phyloP scores from a whole-genome alignment of 116 monocot species.

The Zostera marina region DNA sequence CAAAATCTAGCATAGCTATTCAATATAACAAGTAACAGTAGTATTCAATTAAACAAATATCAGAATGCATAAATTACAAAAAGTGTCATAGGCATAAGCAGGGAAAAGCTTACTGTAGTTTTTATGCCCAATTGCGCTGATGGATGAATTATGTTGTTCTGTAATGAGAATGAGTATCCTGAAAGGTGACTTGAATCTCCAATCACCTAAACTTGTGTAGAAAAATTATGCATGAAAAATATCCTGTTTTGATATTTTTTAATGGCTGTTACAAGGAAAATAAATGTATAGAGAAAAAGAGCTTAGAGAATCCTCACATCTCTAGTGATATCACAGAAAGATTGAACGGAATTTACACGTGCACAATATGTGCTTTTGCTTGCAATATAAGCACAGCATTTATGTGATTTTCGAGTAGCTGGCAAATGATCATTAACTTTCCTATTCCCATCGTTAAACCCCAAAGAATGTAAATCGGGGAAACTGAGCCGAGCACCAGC shows the following conservation, averaged over 20 bases:
- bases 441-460: constrained; percentile 7
- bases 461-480: constrained; percentile 15
- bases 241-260: neutral
- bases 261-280: neutral
- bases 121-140: constrained; percentile 82
- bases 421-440: constrained; percentile 3
- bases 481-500: constrained; percentile 43
- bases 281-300: neutral
- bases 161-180: constrained; percentile 85
- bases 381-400: constrained; percentile 93
- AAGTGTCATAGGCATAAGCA: constrained; percentile 1
- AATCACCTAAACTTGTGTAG: constrained; percentile 38
- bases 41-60: neutral
- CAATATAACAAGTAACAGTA: too few relatives aligned
- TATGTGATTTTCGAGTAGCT: constrained; percentile 44
- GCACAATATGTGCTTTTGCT: constrained; percentile 82
- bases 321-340: constrained; percentile 84
- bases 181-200: constrained; percentile 91
- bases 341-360: constrained; percentile 86
- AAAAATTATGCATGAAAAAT: neutral
- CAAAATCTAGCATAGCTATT: neutral
- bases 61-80: neutral
- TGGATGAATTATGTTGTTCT: constrained; percentile 86
- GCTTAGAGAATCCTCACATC: constrained; percentile 43
- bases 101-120: constrained; percentile 63